A percentile compares a stretch with the other conserved stretches of the same genome.
Evolutionary conservation across 1,284 basidiomycete genomes (phyloP).

Genomic region (Polyporus tsugae): DNA sequence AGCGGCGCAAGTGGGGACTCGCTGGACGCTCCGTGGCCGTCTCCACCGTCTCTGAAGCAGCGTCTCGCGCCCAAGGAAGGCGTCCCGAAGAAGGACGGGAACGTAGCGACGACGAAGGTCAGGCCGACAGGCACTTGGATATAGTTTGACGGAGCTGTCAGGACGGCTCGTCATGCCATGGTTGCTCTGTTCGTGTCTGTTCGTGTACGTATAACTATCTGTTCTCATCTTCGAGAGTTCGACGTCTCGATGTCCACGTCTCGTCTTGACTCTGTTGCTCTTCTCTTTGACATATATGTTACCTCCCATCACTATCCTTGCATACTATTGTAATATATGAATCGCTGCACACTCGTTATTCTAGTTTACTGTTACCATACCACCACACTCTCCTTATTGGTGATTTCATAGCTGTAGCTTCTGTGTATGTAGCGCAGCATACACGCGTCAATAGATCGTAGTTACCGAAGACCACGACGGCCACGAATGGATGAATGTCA

Average conservation of each 20-base stretch:
- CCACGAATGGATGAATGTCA: neutral
- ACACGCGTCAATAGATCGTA: conserved; percentile 4
- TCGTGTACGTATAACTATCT: neutral
- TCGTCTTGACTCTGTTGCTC: neutral
- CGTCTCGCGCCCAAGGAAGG: conserved; percentile 24
- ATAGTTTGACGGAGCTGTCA: conserved; percentile 23
- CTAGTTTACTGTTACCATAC: conserved; percentile 15
- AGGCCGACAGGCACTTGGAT: conserved; percentile 40
- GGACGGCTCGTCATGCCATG: conserved; percentile 1
- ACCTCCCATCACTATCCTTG: conserved; percentile 19
- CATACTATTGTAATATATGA: conserved; percentile 15
- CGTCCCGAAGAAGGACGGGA: conserved; percentile 30
- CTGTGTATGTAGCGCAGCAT: conserved; percentile 13
- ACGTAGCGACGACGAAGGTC: conserved; percentile 30
- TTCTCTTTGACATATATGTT: conserved; percentile 7
- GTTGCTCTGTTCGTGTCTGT: neutral
- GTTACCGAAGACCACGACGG: neutral
- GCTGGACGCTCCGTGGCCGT: conserved; percentile 29
- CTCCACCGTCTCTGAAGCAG: conserved; percentile 27
- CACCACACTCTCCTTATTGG: conserved; percentile 2
- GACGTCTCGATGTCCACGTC: too few relatives aligned
- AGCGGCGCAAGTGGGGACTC: conserved; percentile 26
- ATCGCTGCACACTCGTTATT: neutral
- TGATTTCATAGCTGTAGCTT: conserved; percentile 2
- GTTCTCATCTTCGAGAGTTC: neutral